Evolutionary conservation across 768 basidiomycete species (phyloP).

Genomic region (Nidularia sp.): DNA sequence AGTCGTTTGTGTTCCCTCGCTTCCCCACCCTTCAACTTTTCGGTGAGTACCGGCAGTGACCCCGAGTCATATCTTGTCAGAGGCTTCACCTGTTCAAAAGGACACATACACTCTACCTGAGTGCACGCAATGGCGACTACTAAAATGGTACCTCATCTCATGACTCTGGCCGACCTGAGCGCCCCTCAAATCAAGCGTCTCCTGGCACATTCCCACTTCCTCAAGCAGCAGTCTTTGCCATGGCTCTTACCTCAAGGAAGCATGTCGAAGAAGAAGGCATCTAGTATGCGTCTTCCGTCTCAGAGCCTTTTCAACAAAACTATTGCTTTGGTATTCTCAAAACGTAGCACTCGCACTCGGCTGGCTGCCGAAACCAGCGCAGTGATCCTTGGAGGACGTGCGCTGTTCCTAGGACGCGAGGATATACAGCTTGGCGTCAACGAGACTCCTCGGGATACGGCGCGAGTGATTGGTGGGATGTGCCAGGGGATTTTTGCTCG

Average conservation of each 20-base stretch:
- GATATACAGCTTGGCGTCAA: slow-evolving; percentile 98
- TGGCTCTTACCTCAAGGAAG: slow-evolving; percentile 60
- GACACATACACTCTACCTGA: no score
- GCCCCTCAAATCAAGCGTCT: slow-evolving; percentile 68
- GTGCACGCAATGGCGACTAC: no score
- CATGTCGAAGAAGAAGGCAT: slow-evolving; percentile 23
- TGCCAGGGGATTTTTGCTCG: slow-evolving; percentile 96
- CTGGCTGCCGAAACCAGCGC: slow-evolving; percentile 84
- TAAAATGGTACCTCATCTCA: slow-evolving; percentile 56
- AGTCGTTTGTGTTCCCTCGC: no score
- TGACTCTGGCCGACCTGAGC: slow-evolving; percentile 87
- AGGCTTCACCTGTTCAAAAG: no score
- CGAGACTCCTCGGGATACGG: slow-evolving; percentile 80
- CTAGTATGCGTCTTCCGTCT: slow-evolving; percentile 53
- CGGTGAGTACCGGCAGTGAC: no score
- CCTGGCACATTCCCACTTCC: slow-evolving; percentile 56
- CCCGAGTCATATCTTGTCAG: no score
- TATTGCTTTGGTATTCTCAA: slow-evolving; percentile 87
- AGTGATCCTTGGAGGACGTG: slow-evolving; percentile 76
- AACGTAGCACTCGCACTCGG: slow-evolving; percentile 90
- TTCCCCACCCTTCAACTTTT: no score
- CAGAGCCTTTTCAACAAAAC: slow-evolving; percentile 80
- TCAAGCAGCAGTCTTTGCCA: slow-evolving; percentile 61
- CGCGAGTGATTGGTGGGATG: slow-evolving; percentile 90
- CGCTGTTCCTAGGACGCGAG: slow-evolving; percentile 83